Conservation (phyloP, 2,329 filamentous ascomycete species). For the Lachnellula occidentalis region DNA sequence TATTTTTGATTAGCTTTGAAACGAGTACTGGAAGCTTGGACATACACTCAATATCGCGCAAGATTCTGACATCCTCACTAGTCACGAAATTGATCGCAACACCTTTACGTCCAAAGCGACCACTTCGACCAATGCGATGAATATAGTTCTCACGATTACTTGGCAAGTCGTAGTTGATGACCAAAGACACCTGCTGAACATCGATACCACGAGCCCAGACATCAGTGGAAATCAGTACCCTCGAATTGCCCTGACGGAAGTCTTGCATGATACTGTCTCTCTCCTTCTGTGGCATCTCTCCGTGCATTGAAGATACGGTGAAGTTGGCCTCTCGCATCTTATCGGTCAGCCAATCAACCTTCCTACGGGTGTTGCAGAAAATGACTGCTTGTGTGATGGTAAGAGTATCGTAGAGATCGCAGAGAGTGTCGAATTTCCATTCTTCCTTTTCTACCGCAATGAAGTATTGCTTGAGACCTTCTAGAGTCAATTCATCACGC, state of each 20-base stretch:
- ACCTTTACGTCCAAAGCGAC: conserved; percentile 94
- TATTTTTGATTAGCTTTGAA: conserved; percentile 28
- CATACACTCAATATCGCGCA: conserved; percentile 91
- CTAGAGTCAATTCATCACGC: conserved; percentile 95
- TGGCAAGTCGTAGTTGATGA: conserved; percentile 98
- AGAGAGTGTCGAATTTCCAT: conserved; percentile 99
- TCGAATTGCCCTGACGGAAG: conserved; percentile 92
- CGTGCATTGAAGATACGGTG: conserved; percentile 97
- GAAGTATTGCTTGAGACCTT: conserved; percentile 98
- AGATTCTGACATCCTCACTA: conserved; percentile 93
- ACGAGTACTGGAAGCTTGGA: neutral
- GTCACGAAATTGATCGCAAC: conserved; percentile 99
- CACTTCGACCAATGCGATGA: conserved; percentile 93
- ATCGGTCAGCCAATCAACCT: conserved; percentile 99
- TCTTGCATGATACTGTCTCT: conserved; percentile 99
- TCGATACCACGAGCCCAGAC: conserved; percentile 98
- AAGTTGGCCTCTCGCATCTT: conserved; percentile 99
- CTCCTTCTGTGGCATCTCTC: conserved; percentile 98
- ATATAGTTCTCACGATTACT: conserved; percentile 99
- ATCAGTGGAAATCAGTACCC: conserved; percentile 94
- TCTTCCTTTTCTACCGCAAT: conserved; percentile 99
- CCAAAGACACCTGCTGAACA: conserved; percentile 94
- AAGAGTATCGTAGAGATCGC: conserved; percentile 96
- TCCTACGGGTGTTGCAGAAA: conserved; percentile 98
- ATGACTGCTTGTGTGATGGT: conserved; percentile 99